These are phyloP conservation scores for Trametes maxima DNA, from an alignment of 768 basidiomycete species.

Conservation along the genomic window DNA sequence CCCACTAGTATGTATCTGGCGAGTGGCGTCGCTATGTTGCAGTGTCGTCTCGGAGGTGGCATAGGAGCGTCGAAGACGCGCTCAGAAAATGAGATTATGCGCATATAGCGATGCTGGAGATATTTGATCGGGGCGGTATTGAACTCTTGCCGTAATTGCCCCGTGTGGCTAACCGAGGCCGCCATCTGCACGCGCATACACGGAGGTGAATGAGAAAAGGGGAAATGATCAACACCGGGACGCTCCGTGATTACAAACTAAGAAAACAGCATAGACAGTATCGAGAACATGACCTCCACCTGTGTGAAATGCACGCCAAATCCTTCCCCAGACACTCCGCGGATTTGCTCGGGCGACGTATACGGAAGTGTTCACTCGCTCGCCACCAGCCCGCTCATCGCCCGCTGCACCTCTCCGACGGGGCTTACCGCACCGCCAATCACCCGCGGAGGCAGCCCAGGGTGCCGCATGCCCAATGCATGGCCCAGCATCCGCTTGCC, in stretches of 20 bases:
- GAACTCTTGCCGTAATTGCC: too few species aligned
- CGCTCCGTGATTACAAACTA: slow-evolving; percentile 23
- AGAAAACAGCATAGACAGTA: slow-evolving; percentile 25
- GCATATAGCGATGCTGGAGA: neutral
- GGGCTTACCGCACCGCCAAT: slow-evolving; percentile 53
- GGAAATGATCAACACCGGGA: slow-evolving; percentile 26
- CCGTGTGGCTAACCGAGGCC: too few species aligned
- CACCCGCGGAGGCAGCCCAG: slow-evolving; percentile 64
- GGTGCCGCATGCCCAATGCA: slow-evolving; percentile 83
- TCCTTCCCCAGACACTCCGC: slow-evolving; percentile 8
- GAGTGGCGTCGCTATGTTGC: too few species aligned
- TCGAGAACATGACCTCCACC: slow-evolving; percentile 25
- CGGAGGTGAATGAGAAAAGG: slow-evolving; percentile 12
- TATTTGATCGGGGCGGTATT: too few species aligned
- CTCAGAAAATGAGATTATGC: neutral
- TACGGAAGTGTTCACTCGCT: slow-evolving; percentile 54
- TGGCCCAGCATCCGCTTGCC: slow-evolving; percentile 89
- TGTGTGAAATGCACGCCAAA: slow-evolving; percentile 18
- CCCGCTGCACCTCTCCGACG: slow-evolving; percentile 71
- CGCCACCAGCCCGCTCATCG: slow-evolving; percentile 73
- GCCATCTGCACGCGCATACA: neutral
- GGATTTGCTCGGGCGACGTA: slow-evolving; percentile 6
- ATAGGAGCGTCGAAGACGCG: too few species aligned
- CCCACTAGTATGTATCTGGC: too few species aligned
- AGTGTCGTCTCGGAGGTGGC: too few species aligned